Percentiles rank a stretch among this genome's conserved stretches.
phyloP scores from a whole-genome alignment of 2,329 filamentous ascomycete species.

The Dothistroma pini region DNA sequence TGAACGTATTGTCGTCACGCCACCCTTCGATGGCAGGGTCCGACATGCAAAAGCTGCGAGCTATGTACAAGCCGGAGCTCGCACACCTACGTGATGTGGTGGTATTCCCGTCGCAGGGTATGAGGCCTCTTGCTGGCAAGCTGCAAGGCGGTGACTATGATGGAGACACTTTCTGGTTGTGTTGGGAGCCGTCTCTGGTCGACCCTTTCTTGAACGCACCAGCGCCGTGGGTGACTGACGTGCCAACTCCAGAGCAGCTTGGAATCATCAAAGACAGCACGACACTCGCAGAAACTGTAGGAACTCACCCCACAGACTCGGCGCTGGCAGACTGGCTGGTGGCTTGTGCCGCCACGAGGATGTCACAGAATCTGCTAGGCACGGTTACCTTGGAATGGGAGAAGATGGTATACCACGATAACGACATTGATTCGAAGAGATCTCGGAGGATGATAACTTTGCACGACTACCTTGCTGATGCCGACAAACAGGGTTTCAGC shows the following conservation, averaged over 20 bases:
- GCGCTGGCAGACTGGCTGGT: conserved; percentile 27
- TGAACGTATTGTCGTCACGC: conserved; percentile 64
- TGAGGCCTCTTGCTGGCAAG: conserved; percentile 62
- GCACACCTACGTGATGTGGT: conserved; percentile 72
- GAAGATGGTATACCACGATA: conserved; percentile 52
- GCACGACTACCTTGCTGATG: conserved; percentile 47
- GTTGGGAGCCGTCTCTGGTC: conserved; percentile 67
- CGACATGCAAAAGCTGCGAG: conserved; percentile 63
- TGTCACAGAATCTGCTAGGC: conserved; percentile 61
- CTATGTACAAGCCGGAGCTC: conserved; percentile 55
- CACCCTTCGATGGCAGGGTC: conserved; percentile 66
- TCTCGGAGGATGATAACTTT: conserved; percentile 34
- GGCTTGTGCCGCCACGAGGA: conserved; percentile 25
- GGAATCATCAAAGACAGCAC: conserved; percentile 50
- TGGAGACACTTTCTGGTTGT: conserved; percentile 71
- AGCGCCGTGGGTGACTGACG: conserved; percentile 43
- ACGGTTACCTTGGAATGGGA: conserved; percentile 63
- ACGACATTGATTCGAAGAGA: conserved; percentile 11
- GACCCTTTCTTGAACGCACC: conserved; percentile 62
- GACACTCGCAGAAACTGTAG: conserved; percentile 47
- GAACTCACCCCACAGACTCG: conserved; percentile 48
- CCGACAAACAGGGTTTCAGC: conserved; percentile 46
- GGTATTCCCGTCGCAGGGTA: conserved; percentile 66
- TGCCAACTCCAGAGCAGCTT: conserved; percentile 33
- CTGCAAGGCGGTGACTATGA: conserved; percentile 80